These are phyloP conservation scores for Pseudogymnoascus sp. DNA, from an alignment of 2,329 filamentous ascomycete species.

Conservation along the genomic window DNA sequence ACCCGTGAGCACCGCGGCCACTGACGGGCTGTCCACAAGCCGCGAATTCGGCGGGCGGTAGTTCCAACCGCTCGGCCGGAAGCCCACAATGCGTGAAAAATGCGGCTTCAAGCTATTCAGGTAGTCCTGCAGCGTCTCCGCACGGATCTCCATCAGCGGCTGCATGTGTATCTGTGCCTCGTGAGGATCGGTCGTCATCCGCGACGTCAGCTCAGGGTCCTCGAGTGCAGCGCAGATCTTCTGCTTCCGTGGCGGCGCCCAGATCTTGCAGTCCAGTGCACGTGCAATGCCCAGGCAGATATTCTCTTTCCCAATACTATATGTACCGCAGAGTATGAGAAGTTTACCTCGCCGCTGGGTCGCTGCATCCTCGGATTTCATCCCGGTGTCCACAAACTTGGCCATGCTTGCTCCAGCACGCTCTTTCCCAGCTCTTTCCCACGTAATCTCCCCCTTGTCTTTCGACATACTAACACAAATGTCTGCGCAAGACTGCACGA, in stretches of 20 bases:
- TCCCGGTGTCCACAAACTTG: constrained; percentile 43
- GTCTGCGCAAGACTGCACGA: constrained; percentile 79
- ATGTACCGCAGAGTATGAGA: constrained; percentile 89
- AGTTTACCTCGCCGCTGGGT: constrained; percentile 53
- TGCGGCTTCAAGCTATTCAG: constrained; percentile 69
- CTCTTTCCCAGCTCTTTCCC: constrained; percentile 48
- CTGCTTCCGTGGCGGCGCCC: constrained; percentile 73
- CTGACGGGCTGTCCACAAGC: constrained; percentile 52
- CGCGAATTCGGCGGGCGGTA: constrained; percentile 66
- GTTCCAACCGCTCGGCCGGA: constrained; percentile 90
- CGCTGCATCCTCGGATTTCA: constrained; percentile 19
- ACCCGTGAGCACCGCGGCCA: constrained; percentile 57
- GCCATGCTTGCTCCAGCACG: constrained; percentile 52
- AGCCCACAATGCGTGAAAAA: constrained; percentile 81
- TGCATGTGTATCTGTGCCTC: constrained; percentile 98
- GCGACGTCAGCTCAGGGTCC: constrained; percentile 68
- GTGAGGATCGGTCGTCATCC: constrained; percentile 70
- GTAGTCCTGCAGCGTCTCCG: constrained; percentile 87
- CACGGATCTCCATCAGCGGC: constrained; percentile 84
- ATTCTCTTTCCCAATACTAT: constrained; percentile 95
- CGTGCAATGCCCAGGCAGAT: constrained; percentile 89
- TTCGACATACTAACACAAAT: constrained; percentile 74
- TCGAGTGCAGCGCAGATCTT: constrained; percentile 77
- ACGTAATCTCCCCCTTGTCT: constrained; percentile 48
- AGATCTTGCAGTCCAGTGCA: constrained; percentile 82